Conservation (phyloP, 2,329 filamentous ascomycete species). For the Aspergillus sp. region DNA sequence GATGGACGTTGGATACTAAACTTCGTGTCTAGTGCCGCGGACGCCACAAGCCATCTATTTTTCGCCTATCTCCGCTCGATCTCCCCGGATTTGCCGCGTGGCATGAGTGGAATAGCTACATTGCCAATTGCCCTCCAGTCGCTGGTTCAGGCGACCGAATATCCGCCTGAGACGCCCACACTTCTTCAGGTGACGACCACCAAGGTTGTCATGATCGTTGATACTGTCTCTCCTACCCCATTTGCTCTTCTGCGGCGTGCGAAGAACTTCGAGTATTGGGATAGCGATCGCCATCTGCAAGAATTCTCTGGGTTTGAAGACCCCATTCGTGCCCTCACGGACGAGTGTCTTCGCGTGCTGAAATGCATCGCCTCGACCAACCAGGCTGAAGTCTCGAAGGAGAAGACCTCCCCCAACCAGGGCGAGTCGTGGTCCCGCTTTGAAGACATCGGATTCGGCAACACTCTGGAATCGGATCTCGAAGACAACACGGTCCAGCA, state of each 20-base stretch:
- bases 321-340: slow-evolving; percentile 77
- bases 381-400: slow-evolving; percentile 68
- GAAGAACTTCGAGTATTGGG: slow-evolving; percentile 91
- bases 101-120: slow-evolving; percentile 70
- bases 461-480: slow-evolving; percentile 61
- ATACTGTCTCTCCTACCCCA: slow-evolving; percentile 87
- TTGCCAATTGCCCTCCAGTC: slow-evolving; percentile 88
- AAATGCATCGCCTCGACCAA: slow-evolving; percentile 83
- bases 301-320: slow-evolving; percentile 85
- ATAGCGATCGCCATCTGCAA: slow-evolving; percentile 76
- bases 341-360: slow-evolving; percentile 87
- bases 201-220: slow-evolving; percentile 94
- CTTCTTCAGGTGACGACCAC: slow-evolving; percentile 74
- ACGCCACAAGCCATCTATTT: slow-evolving; percentile 94
- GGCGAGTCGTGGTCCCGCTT: slow-evolving; percentile 97
- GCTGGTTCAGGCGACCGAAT: slow-evolving; percentile 84
- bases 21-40: slow-evolving; percentile 61
- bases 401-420: slow-evolving; percentile 64
- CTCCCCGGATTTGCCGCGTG: slow-evolving; percentile 65
- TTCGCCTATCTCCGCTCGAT: slow-evolving; percentile 93
- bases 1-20: slow-evolving; percentile 23
- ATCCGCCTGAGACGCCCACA: slow-evolving; percentile 72
- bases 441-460: slow-evolving; percentile 87
- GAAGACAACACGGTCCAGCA: slow-evolving; percentile 49
- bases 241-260: slow-evolving; percentile 84